Conservation (phyloP, 2,329 filamentous ascomycete genomes). For the Xylariaceae sp. region DNA sequence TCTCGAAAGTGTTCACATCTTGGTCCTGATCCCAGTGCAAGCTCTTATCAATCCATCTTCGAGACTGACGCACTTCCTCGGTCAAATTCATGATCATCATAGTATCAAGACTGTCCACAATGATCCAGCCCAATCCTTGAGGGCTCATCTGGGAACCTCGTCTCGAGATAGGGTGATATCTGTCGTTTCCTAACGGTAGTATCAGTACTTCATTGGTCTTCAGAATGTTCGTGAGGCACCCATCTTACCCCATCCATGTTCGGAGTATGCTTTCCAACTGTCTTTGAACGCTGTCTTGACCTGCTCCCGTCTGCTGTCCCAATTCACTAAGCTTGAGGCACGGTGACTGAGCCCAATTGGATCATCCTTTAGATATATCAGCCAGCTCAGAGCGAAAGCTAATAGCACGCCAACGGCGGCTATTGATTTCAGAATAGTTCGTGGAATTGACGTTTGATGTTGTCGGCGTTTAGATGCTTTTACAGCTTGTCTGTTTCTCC, state of each 20-base stretch:
- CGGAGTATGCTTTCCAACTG: conserved; percentile 87
- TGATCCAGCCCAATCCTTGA: conserved; percentile 92
- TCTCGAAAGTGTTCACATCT: conserved; percentile 95
- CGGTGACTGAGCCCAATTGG: conserved; percentile 16
- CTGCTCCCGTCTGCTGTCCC: conserved; percentile 16
- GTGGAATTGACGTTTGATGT: too few relatives aligned
- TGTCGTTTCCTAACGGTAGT: conserved; percentile 62
- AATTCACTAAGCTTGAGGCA: conserved; percentile 7
- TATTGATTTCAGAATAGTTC: too few relatives aligned
- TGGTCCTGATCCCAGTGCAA: conserved; percentile 85
- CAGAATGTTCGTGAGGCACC: neutral
- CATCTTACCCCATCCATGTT: conserved; percentile 81
- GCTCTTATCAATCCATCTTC: conserved; percentile 79
- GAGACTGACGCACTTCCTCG: conserved; percentile 72
- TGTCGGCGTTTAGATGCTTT: too few relatives aligned
- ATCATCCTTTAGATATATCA: conserved; percentile 6
- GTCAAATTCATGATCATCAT: conserved; percentile 98
- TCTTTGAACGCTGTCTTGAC: conserved; percentile 68
- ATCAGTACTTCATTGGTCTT: conserved; percentile 1
- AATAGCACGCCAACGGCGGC: too few relatives aligned
- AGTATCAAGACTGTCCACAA: conserved; percentile 90
- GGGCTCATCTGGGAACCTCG: conserved; percentile 77
- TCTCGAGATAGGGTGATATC: conserved; percentile 79
- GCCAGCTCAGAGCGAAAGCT: too few relatives aligned
- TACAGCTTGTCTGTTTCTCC: too few relatives aligned